Evolutionary conservation across 371 early-diverging fungal genomes (phyloP), one percentile per base, ranked within the genome.

Genomic region (Actinomucor elegans): DNA sequence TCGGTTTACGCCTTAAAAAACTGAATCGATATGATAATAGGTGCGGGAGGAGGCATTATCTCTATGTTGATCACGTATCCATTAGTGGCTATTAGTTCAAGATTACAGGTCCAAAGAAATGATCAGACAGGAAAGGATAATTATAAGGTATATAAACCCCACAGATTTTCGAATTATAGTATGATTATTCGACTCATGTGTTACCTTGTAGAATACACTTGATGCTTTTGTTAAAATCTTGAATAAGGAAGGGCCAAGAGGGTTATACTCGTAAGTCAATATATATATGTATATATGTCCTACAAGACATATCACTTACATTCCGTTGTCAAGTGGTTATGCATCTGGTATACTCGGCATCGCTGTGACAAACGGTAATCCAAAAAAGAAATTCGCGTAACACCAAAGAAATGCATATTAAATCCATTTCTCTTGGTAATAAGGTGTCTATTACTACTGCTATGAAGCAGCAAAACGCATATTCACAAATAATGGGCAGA

Each of bases 341-440:
- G 85, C 88, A 60, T 94, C 95, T 15, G 97, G 96, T 20, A 67
- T 97, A 47, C 91, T 96, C 63, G 97, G 97, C n/a, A 93, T 94
- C 58, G 92, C 94, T 15, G 68, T 96, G 35, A 97, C 97, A 49
- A 95, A 97, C 68, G 93, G 93, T 66, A 70, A 38, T 27, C 26
- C 14, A n/a, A 5, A 26, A 55, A 33, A 1, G 27, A n/a, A 23
- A 23, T 43, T 43, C 43, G 27, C 17, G 43, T 43, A 9, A 26
- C 43, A 43, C 43, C n/a, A n/a, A n/a, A n/a, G n/a, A n/a, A n/a
- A n/a, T n/a, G n/a, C n/a, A n/a, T n/a, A n/a, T n/a, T n/a, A n/a
- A n/a, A n/a, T n/a, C n/a, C n/a, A n/a, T n/a, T n/a, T n/a, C n/a
- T n/a, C n/a, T n/a, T n/a, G n/a, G n/a, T n/a, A n/a, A n/a, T n/a